A percentile compares a stretch with the other conserved stretches of the same genome.
phyloP scores from a whole-genome alignment of 2,329 filamentous ascomycete genomes.

The Parascedosporium putredinis region DNA sequence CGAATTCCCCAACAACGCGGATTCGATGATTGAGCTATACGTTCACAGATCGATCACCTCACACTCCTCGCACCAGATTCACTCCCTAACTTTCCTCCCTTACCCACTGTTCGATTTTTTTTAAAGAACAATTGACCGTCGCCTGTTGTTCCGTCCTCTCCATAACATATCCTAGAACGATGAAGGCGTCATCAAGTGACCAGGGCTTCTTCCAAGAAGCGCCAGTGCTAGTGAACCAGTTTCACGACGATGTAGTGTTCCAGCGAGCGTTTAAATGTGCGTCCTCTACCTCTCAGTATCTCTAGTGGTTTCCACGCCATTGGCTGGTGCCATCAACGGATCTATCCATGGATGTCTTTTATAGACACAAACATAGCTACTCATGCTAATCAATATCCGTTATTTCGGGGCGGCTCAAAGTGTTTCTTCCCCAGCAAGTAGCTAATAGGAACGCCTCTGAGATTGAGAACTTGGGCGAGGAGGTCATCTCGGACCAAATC shows the following conservation, averaged over 20 bases:
- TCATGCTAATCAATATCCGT: not conserved
- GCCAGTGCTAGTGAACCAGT: slow-evolving; percentile 34
- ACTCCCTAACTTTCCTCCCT: too few species aligned
- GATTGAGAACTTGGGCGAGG: slow-evolving; percentile 10
- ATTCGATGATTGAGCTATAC: not conserved
- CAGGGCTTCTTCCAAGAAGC: slow-evolving; percentile 14
- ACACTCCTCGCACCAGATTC: not conserved
- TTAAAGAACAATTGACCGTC: too few species aligned
- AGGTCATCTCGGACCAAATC: slow-evolving; percentile 22
- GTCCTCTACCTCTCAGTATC: too few species aligned
- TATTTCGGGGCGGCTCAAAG: not conserved
- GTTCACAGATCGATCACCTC: not conserved
- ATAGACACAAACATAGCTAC: too few species aligned
- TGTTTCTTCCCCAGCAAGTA: slow-evolving; percentile 8
- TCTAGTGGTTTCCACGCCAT: too few species aligned
- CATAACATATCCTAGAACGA: slow-evolving; percentile 4
- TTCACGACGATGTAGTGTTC: slow-evolving; percentile 42
- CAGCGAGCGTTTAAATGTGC: slow-evolving; percentile 41
- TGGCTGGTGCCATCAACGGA: too few species aligned
- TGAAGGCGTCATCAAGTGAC: slow-evolving; percentile 12
- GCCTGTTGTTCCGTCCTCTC: not conserved
- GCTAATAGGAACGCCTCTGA: slow-evolving; percentile 8
- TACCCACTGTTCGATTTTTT: too few species aligned
- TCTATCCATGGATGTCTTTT: too few species aligned
- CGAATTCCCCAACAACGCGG: too few species aligned